Evolutionary conservation across 2,329 filamentous ascomycete genomes (phyloP), one percentile per base, ranked within the genome.

Genomic region (Alternaria triticimaculans): DNA sequence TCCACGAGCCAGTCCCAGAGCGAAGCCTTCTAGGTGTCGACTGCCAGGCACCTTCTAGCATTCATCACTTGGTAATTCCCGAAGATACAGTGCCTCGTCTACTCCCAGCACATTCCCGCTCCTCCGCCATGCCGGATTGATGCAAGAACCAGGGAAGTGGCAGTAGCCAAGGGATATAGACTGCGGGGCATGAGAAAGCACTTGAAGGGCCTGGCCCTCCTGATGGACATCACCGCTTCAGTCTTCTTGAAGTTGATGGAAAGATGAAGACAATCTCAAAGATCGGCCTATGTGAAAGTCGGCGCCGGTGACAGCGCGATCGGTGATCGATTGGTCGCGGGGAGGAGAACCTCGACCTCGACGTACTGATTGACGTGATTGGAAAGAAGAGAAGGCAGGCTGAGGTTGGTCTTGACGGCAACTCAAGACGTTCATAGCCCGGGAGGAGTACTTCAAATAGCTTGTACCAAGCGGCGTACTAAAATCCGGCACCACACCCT

Each of bases 11-110:
- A 37, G 30, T 4, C 33, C 14, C 33, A 37, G 1, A n/a, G 9
- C 2, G 20, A 14, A 21, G n/a, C 20, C 18, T n/a, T 45, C 44
- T 5, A 26, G 2, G 25, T 51, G 43, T 26, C 15, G 23, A 18
- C 60, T 44, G 12, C 62, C 56, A n/a, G 62, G 64, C 5, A 67
- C 33, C 2, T 41, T 37, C 20, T 44, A 50, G 33, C 58, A 63
- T 18, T 65, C 58, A 4, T 53, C 21, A 15, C 41, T 44, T 14
- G 20, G 48, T 10, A 51, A 18, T 9, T 58, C 30, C 60, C 66
- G 65, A 5, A 65, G 18, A 33, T 53, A 41, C 15, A 62, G 37
- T 3, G 60, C 64, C 43, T 58, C 41, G 43, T 48, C 12, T 37
- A 37, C n/a, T n/a, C n/a, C n/a, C n/a, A n/a, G n/a, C n/a, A n/a